phyloP scores from a whole-genome alignment of 176 grass and related monocot species.

The Aegilops tauschii region DNA sequence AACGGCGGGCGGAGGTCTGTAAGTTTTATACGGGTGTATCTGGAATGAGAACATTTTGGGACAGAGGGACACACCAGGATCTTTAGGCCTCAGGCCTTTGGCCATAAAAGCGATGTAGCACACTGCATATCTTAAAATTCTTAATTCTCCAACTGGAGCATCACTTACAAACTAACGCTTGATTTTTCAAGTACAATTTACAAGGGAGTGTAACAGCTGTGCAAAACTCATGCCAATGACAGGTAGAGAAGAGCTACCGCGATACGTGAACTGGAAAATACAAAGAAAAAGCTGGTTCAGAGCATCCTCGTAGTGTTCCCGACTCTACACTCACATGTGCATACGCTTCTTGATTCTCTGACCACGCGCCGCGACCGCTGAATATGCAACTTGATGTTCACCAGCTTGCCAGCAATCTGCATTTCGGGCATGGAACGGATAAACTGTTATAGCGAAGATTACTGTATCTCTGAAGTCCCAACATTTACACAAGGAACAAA shows the following conservation, averaged over 20 bases:
- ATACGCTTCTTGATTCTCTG: constrained; percentile 66
- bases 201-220: background rate
- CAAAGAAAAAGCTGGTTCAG: constrained; percentile 22
- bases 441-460: background rate
- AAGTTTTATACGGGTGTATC: no score
- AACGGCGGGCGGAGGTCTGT: no score
- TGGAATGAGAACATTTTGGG: no score
- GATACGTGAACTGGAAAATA: background rate
- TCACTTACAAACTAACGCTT: background rate
- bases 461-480: background rate
- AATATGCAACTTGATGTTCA: constrained; percentile 83
- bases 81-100: background rate
- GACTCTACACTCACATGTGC: constrained; percentile 62
- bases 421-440: constrained; percentile 4
- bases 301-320: constrained; percentile 50
- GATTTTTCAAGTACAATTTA: background rate
- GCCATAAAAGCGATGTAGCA: background rate
- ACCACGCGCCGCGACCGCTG: constrained; percentile 62
- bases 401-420: constrained; percentile 90
- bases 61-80: background rate
- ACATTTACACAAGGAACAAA: background rate
- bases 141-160: background rate
- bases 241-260: background rate
- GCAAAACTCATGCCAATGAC: background rate
- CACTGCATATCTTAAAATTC: background rate